Percentiles rank a stretch among this genome's conserved stretches.
Conservation (phyloP, 1,139 yeast genomes). For the Geotrichum reessii region DNA sequence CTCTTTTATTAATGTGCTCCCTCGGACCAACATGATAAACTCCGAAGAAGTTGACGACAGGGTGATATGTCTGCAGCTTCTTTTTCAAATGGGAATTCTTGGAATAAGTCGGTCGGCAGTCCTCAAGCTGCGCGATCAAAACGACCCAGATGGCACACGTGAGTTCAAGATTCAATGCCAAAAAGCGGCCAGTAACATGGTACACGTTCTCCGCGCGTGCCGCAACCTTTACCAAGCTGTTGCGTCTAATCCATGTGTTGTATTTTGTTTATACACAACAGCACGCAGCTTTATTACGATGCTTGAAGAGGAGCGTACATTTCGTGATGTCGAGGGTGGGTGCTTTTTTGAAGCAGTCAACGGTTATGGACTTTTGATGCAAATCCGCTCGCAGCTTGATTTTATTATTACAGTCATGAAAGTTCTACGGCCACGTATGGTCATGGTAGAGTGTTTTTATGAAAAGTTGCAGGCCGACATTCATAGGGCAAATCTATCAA, state of each 20-base stretch:
- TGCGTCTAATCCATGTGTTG: conserved; percentile 21
- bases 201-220: conserved; percentile 23
- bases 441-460: conserved; percentile 24
- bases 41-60: conserved; percentile 5
- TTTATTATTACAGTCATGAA: conserved; percentile 26
- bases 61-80: conserved; percentile 21
- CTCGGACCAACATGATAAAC: conserved; percentile 17
- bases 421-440: conserved; percentile 20
- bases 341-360: not conserved
- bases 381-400: conserved; percentile 22
- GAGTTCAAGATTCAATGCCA: conserved; percentile 23
- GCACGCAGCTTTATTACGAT: conserved; percentile 27
- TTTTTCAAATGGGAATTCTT: conserved; percentile 23
- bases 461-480: conserved; percentile 15
- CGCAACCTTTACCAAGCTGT: conserved; percentile 20
- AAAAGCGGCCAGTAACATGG: conserved; percentile 24
- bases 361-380: conserved; percentile 6
- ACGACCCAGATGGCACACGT: conserved; percentile 18
- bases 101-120: conserved; percentile 23
- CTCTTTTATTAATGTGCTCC: conserved; percentile 17
- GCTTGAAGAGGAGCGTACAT: conserved; percentile 19
- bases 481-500: conserved; percentile 2
- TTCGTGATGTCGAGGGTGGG: not conserved
- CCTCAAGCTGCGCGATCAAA: conserved; percentile 11
- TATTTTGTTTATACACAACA: conserved; percentile 26